phyloP scores from a whole-genome alignment of 306 rosid species.

The Senna tora region DNA sequence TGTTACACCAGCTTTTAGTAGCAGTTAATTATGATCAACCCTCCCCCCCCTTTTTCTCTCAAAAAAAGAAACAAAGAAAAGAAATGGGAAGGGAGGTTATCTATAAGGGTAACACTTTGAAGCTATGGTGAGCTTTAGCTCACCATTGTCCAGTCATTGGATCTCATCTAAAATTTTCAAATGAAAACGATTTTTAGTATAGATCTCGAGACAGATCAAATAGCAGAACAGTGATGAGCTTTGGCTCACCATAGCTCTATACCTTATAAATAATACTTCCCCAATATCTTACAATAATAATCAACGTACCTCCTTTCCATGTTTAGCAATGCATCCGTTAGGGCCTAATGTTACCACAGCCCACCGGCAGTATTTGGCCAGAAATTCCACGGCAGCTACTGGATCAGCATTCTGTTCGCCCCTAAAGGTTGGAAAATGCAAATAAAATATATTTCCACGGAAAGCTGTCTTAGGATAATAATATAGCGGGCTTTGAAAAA shows the following conservation, averaged over 20 bases:
- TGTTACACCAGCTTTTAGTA: neutral
- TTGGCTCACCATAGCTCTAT: too few species aligned
- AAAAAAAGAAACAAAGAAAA: neutral
- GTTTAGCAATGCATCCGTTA: conserved; percentile 91
- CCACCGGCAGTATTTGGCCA: conserved; percentile 78
- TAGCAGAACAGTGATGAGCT: too few species aligned
- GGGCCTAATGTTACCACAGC: conserved; percentile 91
- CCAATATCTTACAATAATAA: conserved; percentile 1
- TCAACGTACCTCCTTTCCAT: conserved; percentile 76
- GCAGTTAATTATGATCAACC: conserved; percentile 3
- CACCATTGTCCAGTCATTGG: too few species aligned
- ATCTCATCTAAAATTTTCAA: too few species aligned
- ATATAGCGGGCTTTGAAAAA: neutral
- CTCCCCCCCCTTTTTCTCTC: neutral
- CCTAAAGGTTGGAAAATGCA: conserved; percentile 46
- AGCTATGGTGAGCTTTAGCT: too few species aligned
- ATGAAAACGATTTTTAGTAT: too few species aligned
- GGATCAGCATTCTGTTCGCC: conserved; percentile 61
- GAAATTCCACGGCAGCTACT: conserved; percentile 66
- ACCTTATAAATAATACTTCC: too few species aligned
- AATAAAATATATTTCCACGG: conserved; percentile 30
- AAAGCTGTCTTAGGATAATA: conserved; percentile 20
- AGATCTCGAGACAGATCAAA: too few species aligned
- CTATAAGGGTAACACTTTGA: too few species aligned
- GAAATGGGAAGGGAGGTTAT: too few species aligned